Conservation (phyloP, 208 protist genomes). For the Trypanosoma cruzi region DNA sequence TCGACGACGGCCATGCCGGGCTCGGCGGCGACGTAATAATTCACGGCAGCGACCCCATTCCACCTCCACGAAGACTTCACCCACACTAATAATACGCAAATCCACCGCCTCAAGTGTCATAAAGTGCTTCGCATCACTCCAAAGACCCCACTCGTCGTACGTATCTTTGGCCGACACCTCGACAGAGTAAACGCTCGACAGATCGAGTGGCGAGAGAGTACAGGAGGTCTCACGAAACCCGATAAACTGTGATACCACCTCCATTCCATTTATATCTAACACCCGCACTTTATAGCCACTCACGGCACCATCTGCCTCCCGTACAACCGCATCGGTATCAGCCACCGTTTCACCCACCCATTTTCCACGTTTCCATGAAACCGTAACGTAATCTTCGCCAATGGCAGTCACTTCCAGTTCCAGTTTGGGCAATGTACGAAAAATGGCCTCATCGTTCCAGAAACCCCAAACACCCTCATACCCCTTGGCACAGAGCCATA, state of each 20-base stretch:
- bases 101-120: conserved; percentile 80
- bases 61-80: conserved; percentile 86
- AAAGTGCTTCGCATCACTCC: conserved; percentile 80
- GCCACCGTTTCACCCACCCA: conserved; percentile 58
- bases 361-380: conserved; percentile 69
- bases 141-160: conserved; percentile 92
- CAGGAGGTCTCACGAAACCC: conserved; percentile 68
- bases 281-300: conserved; percentile 90
- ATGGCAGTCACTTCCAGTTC: conserved; percentile 74
- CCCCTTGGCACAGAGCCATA: conserved; percentile 88
- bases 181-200: conserved; percentile 80
- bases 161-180: conserved; percentile 91
- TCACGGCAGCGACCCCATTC: conserved; percentile 68
- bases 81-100: conserved; percentile 52
- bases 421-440: conserved; percentile 91
- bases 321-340: conserved; percentile 47
- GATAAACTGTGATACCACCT: conserved; percentile 56
- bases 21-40: not conserved
- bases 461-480: conserved; percentile 91
- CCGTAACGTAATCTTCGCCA: conserved; percentile 91
- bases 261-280: conserved; percentile 47
- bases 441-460: conserved; percentile 89
- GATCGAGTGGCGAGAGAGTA: conserved; percentile 60
- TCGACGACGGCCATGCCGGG: not conserved
- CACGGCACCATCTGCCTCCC: conserved; percentile 82